A percentile compares a stretch with the other conserved stretches of the same genome.
Conservation (phyloP, 148 eudicot species). For the Persicaria tinctoria region DNA sequence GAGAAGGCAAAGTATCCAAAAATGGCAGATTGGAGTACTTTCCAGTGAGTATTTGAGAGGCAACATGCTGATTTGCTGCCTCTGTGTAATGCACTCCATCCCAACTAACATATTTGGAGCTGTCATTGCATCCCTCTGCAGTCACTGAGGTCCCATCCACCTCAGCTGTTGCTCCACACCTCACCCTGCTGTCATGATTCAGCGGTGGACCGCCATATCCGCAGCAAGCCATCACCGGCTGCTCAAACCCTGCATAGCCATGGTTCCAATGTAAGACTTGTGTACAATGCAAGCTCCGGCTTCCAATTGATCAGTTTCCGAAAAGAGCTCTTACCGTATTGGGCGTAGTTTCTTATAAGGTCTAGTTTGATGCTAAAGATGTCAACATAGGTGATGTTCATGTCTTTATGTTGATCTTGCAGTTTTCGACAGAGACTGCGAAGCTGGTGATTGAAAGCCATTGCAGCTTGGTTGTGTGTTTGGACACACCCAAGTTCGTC, state of each 20-base stretch:
- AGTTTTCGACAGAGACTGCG: slow-evolving; percentile 36
- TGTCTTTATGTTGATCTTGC: slow-evolving; percentile 36
- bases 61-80: slow-evolving; percentile 44
- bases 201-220: slow-evolving; percentile 27
- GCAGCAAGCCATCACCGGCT: slow-evolving; percentile 24
- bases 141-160: slow-evolving; percentile 19
- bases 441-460: slow-evolving; percentile 44
- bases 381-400: slow-evolving; percentile 45
- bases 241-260: slow-evolving; percentile 19
- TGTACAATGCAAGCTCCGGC: background rate
- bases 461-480: slow-evolving; percentile 29
- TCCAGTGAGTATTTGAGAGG: slow-evolving; percentile 42
- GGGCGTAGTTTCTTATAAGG: slow-evolving; percentile 41
- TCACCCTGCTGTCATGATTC: slow-evolving; percentile 19
- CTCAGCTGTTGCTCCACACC: slow-evolving; percentile 17
- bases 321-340: slow-evolving; percentile 29
- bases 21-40: slow-evolving; percentile 12
- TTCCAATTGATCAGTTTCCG: background rate
- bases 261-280: background rate
- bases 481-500: slow-evolving; percentile 33
- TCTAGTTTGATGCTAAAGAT: slow-evolving; percentile 41
- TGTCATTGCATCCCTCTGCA: slow-evolving; percentile 16
- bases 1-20: background rate
- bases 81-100: slow-evolving; percentile 61
- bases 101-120: slow-evolving; percentile 36